Conservation (phyloP, 1,139 yeast genomes). For the Magnusiomyces suaveolens region DNA sequence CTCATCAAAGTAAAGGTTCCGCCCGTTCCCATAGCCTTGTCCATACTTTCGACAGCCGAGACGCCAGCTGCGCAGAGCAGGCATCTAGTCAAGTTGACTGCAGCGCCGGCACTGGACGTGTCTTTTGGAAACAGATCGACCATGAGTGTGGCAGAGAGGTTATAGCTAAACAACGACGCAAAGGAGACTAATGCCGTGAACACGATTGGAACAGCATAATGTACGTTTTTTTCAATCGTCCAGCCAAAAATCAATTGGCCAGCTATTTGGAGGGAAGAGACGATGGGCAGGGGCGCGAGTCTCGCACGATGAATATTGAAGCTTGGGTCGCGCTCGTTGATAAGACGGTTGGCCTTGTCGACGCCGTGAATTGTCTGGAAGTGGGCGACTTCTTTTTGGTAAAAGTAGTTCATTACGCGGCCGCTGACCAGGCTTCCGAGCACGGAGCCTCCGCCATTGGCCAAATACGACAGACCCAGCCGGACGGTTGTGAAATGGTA, state of each 20-base stretch:
- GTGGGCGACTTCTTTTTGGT: constrained; percentile 14
- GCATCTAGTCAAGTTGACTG: constrained; percentile 54
- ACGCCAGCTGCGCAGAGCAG: constrained; percentile 51
- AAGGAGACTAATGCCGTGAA: constrained; percentile 40
- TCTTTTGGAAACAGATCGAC: constrained; percentile 53
- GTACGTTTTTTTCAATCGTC: constrained; percentile 45
- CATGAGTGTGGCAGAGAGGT: constrained; percentile 45
- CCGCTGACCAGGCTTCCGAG: constrained; percentile 32
- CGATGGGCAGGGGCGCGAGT: constrained; percentile 31
- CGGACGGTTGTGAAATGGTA: constrained; percentile 45
- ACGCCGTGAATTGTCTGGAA: constrained; percentile 22
- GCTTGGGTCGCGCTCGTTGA: constrained; percentile 10
- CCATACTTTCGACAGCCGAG: constrained; percentile 54
- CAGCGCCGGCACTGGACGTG: constrained; percentile 53
- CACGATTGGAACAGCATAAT: constrained; percentile 48
- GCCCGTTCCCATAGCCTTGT: constrained; percentile 43
- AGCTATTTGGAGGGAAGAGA: constrained; percentile 27
- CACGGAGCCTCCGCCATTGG: constrained; percentile 34
- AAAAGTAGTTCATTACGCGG: constrained; percentile 28
- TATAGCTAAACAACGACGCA: constrained; percentile 41
- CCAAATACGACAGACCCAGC: constrained; percentile 50
- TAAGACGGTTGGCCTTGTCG: constrained; percentile 22
- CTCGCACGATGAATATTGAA: constrained; percentile 46
- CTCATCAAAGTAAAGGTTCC: constrained; percentile 55
- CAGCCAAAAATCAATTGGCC: constrained; percentile 56